Conservation (phyloP, 345 rosid species). For the Bruguiera gymnorhiza region DNA sequence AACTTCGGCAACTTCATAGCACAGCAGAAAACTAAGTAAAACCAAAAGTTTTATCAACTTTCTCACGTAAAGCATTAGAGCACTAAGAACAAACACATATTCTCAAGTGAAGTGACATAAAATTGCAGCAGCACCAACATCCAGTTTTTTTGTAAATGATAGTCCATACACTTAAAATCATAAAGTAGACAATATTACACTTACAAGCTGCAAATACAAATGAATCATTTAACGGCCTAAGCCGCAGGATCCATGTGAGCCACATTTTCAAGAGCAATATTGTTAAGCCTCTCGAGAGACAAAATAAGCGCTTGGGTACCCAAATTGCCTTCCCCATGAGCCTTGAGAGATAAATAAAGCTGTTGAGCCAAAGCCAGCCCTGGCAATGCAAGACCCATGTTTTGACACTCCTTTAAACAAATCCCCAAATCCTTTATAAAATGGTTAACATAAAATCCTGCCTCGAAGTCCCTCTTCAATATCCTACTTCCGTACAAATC, state of each 20-base stretch:
- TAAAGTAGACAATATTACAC: not conserved
- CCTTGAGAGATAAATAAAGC: conserved; percentile 88
- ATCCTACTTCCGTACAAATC: conserved; percentile 64
- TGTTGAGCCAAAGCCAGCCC: conserved; percentile 84
- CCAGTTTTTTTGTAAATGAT: not conserved
- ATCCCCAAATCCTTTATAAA: conserved; percentile 88
- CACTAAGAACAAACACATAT: not conserved
- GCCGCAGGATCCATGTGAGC: conserved; percentile 4
- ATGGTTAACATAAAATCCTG: conserved; percentile 83
- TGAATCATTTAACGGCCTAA: conserved; percentile 19
- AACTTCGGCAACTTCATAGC: too few relatives aligned
- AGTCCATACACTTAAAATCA: conserved; percentile 1
- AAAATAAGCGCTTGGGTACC: conserved; percentile 81
- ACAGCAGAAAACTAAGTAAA: too few relatives aligned
- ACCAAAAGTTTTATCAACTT: too few relatives aligned
- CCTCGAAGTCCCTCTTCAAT: conserved; percentile 71
- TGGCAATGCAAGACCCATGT: conserved; percentile 85
- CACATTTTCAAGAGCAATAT: conserved; percentile 42
- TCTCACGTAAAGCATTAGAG: too few relatives aligned
- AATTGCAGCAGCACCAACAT: too few relatives aligned
- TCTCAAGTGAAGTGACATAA: not conserved
- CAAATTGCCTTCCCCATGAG: conserved; percentile 74
- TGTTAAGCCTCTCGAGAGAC: conserved; percentile 81
- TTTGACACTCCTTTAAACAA: conserved; percentile 77
- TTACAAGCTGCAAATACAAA: not conserved